These are phyloP conservation scores for Flaveria linearis DNA, from an alignment of 129 eudicot genomes.

Conservation along the genomic window DNA sequence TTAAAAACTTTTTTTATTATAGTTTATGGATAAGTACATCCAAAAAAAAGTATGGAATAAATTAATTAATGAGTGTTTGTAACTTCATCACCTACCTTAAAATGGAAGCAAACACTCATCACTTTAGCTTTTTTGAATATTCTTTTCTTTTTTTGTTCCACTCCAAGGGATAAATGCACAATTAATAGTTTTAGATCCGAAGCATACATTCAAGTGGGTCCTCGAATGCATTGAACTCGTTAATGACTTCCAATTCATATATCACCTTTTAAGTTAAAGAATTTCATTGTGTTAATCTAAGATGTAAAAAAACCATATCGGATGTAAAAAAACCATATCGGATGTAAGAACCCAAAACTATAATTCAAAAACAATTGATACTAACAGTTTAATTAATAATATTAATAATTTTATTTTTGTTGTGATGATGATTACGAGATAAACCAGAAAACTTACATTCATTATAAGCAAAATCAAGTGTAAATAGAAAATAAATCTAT, in stretches of 20 bases:
- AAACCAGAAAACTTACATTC: too few relatives aligned
- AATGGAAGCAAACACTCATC: slow-evolving; percentile 28
- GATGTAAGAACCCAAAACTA: too few relatives aligned
- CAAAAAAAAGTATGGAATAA: background rate
- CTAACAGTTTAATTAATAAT: too few relatives aligned
- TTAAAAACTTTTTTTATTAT: too few relatives aligned
- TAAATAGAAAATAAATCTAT: too few relatives aligned
- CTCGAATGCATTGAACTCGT: background rate
- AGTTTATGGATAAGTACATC: too few relatives aligned
- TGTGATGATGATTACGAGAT: too few relatives aligned
- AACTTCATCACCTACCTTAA: slow-evolving; percentile 35
- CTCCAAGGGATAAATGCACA: slow-evolving; percentile 25
- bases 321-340: background rate
- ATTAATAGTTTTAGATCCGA: slow-evolving; percentile 11
- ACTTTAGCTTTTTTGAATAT: slow-evolving; percentile 27
- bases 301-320: background rate
- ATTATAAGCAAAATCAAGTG: too few relatives aligned
- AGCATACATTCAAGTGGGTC: slow-evolving; percentile 31
- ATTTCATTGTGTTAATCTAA: background rate
- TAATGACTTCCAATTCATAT: slow-evolving; percentile 2
- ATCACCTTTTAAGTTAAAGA: background rate
- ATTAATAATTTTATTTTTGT: too few relatives aligned
- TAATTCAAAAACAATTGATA: too few relatives aligned
- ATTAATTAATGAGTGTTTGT: slow-evolving; percentile 7
- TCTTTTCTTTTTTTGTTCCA: slow-evolving; percentile 18